Conservation (phyloP, 345 rosid genomes). For the Rhodamnia rubescens region DNA sequence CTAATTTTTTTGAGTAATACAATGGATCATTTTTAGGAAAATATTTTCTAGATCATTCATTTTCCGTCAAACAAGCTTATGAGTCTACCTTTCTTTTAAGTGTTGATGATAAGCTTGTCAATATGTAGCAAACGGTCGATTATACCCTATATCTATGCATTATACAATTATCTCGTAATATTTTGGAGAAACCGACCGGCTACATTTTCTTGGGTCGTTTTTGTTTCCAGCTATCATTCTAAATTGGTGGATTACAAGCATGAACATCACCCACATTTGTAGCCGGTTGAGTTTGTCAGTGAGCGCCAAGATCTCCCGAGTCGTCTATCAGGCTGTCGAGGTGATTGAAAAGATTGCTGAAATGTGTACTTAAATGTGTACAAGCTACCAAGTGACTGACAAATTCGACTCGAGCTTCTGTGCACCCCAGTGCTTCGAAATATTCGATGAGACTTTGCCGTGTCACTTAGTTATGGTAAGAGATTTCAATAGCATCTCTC, state of each 20-base stretch:
- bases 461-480: not conserved
- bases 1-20: too few species aligned
- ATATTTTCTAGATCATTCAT: too few species aligned
- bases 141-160: not conserved
- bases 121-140: not conserved
- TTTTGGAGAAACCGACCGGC: not conserved
- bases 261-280: not conserved
- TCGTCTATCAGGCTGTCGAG: not conserved
- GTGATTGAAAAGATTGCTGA: not conserved
- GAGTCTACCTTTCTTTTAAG: not conserved
- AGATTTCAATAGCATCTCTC: not conserved
- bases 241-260: not conserved
- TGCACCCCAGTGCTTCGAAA: not conserved
- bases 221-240: not conserved
- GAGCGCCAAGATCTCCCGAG: not conserved
- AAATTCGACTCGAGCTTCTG: not conserved
- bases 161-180: not conserved
- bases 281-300: not conserved
- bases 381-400: not conserved
- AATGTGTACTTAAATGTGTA: not conserved
- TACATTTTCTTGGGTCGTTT: not conserved
- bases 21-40: too few species aligned
- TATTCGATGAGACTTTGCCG: not conserved
- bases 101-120: not conserved
- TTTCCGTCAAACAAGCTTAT: too few species aligned